Percentiles rank a stretch among this genome's conserved stretches.
phyloP scores from a whole-genome alignment of 805 yeast genomes.

The Wickerhamiella hasegawae region DNA sequence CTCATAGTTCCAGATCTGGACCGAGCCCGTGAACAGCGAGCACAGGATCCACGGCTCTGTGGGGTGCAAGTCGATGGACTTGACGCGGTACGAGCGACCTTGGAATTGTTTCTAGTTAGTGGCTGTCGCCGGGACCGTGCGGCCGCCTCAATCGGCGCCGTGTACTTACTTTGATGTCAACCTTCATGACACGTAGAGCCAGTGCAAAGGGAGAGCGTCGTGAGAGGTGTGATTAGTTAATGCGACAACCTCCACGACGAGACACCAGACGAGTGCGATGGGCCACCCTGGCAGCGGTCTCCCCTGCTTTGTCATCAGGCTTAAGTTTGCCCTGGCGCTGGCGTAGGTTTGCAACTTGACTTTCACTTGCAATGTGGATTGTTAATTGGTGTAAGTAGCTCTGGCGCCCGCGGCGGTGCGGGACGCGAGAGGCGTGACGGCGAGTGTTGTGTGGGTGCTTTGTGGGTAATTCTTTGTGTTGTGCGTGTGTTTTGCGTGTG shows the following conservation, averaged over 20 bases:
- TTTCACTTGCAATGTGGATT: slow-evolving; percentile 29
- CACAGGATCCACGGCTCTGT: slow-evolving; percentile 93
- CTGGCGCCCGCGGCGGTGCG: not conserved
- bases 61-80: slow-evolving; percentile 96
- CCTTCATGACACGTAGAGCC: slow-evolving; percentile 20
- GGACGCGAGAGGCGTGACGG: too few species aligned
- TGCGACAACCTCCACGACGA: not conserved
- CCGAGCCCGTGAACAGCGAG: slow-evolving; percentile 77
- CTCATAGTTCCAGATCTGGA: slow-evolving; percentile 90
- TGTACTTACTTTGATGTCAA: slow-evolving; percentile 26
- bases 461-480: too few species aligned
- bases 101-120: slow-evolving; percentile 52
- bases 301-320: too few species aligned
- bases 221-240: not conserved
- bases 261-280: too few species aligned
- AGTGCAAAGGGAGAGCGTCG: not conserved
- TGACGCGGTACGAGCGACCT: slow-evolving; percentile 89
- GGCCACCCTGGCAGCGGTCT: too few species aligned
- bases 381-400: slow-evolving; percentile 29
- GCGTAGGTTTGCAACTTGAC: too few species aligned
- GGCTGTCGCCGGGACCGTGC: not conserved
- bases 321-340: too few species aligned
- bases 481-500: too few species aligned
- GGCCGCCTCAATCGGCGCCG: not conserved
- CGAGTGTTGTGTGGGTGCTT: too few species aligned